Percentiles rank a stretch among this genome's conserved stretches.
phyloP scores from a whole-genome alignment of 768 basidiomycete species.

The Leccinum disarticulatum region DNA sequence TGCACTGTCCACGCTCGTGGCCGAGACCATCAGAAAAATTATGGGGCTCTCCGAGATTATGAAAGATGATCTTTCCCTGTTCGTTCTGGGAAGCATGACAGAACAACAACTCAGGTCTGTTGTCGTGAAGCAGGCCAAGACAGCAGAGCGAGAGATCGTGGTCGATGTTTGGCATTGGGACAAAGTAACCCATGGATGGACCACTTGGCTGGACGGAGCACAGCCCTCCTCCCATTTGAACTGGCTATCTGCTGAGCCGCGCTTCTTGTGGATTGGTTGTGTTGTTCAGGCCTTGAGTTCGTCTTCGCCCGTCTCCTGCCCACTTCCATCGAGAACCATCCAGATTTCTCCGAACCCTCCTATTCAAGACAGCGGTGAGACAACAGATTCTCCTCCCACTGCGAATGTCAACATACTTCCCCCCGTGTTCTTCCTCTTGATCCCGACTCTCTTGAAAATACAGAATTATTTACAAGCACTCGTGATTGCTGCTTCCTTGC shows the following conservation, averaged over 20 bases:
- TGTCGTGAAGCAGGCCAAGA: slow-evolving; percentile 52
- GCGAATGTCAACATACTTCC: slow-evolving; percentile 49
- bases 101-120: slow-evolving; percentile 55
- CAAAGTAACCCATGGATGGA: slow-evolving; percentile 24
- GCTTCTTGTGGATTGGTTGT: slow-evolving; percentile 46
- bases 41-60: slow-evolving; percentile 58
- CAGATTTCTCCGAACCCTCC: slow-evolving; percentile 7
- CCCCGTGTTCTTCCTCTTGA: slow-evolving; percentile 62
- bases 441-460: slow-evolving; percentile 51
- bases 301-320: slow-evolving; percentile 39
- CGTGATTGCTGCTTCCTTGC: slow-evolving; percentile 60
- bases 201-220: slow-evolving; percentile 19
- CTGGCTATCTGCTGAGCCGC: slow-evolving; percentile 15
- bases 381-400: neutral
- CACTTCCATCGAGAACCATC: slow-evolving; percentile 29
- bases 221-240: slow-evolving; percentile 7
- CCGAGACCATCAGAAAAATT: slow-evolving; percentile 47
- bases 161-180: slow-evolving; percentile 48
- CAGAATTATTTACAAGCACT: slow-evolving; percentile 76
- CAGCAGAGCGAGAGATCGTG: slow-evolving; percentile 54
- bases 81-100: slow-evolving; percentile 63
- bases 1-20: slow-evolving; percentile 48
- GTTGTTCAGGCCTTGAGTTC: slow-evolving; percentile 47
- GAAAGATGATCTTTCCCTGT: slow-evolving; percentile 67
- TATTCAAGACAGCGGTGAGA: neutral